Evolutionary conservation across 169 alveolate species (phyloP).

Genomic region (Eimeria sp.): DNA sequence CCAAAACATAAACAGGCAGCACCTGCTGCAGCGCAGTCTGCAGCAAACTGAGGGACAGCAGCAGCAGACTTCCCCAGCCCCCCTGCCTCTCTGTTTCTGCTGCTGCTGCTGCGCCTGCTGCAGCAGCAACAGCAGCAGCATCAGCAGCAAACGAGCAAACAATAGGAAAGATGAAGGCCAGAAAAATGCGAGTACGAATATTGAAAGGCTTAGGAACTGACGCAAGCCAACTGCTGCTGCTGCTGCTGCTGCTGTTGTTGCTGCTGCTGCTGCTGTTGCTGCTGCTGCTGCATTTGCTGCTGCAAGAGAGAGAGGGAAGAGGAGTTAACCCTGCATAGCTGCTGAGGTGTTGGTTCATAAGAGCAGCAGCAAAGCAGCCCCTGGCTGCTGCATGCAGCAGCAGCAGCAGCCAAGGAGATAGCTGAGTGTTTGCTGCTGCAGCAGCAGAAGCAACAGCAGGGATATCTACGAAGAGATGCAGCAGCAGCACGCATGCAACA

Average conservation of each 20-base stretch:
- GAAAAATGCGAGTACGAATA: neutral
- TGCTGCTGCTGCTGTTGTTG: slow-evolving; percentile 17
- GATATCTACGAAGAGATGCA: slow-evolving; percentile 1
- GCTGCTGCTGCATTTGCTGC: slow-evolving; percentile 34
- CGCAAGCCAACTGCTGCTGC: no score
- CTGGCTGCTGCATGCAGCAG: slow-evolving; percentile 67
- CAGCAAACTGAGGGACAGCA: neutral
- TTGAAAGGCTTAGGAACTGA: neutral
- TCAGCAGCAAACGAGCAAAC: neutral
- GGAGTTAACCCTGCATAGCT: neutral
- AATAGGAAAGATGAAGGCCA: slow-evolving; percentile 7
- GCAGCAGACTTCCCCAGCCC: slow-evolving; percentile 10
- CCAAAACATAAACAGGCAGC: neutral
- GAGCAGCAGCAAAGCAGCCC: slow-evolving; percentile 49
- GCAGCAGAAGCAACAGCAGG: slow-evolving; percentile 34
- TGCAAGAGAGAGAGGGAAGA: neutral
- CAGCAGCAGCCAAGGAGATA: slow-evolving; percentile 59
- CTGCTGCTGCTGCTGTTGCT: slow-evolving; percentile 38
- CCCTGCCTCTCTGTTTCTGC: neutral
- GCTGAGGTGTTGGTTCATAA: slow-evolving; percentile 32
- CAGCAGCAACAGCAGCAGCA: slow-evolving; percentile 27
- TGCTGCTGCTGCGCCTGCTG: neutral
- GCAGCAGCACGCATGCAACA: slow-evolving; percentile 20
- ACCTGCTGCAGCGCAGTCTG: slow-evolving; percentile 41
- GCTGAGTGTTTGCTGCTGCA: neutral